Conservation (phyloP, 1,284 basidiomycete species). For the Tausonia pullulans region DNA sequence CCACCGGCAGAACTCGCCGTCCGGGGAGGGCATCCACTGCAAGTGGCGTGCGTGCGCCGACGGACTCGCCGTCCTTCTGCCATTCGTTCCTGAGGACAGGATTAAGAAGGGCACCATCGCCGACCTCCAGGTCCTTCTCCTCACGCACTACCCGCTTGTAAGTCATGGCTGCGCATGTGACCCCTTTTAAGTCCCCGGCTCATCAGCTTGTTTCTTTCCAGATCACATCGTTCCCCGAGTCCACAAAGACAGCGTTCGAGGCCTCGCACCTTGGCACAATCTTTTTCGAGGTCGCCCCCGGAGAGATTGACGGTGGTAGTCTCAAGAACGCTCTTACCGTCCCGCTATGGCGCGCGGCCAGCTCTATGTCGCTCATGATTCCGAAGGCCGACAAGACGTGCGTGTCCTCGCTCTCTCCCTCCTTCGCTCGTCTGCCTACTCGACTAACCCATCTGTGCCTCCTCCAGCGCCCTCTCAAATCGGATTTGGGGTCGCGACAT, state of each 20-base stretch:
- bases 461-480: slow-evolving; percentile 9
- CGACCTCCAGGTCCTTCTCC: slow-evolving; percentile 55
- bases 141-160: slow-evolving; percentile 62
- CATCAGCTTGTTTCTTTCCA: slow-evolving; percentile 5
- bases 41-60: slow-evolving; percentile 65
- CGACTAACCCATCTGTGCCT: background rate
- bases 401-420: slow-evolving; percentile 16
- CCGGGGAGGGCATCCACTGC: slow-evolving; percentile 38
- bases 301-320: slow-evolving; percentile 47
- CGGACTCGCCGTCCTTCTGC: slow-evolving; percentile 68
- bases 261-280: slow-evolving; percentile 49
- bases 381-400: slow-evolving; percentile 90
- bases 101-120: slow-evolving; percentile 52
- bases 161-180: slow-evolving; percentile 2
- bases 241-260: slow-evolving; percentile 45
- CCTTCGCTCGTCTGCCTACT: background rate
- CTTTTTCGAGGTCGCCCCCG: slow-evolving; percentile 54
- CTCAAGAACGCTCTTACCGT: slow-evolving; percentile 62
- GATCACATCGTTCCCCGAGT: slow-evolving; percentile 48
- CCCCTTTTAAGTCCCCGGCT: background rate
- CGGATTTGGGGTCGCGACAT: slow-evolving; percentile 5
- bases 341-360: slow-evolving; percentile 83
- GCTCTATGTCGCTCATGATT: slow-evolving; percentile 76
- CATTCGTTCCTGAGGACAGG: slow-evolving; percentile 54
- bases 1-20: slow-evolving; percentile 43